Percentiles rank a stretch among this genome's conserved stretches.
Conservation (phyloP, 1,284 basidiomycete species). For the Anthracocystis setariae region DNA sequence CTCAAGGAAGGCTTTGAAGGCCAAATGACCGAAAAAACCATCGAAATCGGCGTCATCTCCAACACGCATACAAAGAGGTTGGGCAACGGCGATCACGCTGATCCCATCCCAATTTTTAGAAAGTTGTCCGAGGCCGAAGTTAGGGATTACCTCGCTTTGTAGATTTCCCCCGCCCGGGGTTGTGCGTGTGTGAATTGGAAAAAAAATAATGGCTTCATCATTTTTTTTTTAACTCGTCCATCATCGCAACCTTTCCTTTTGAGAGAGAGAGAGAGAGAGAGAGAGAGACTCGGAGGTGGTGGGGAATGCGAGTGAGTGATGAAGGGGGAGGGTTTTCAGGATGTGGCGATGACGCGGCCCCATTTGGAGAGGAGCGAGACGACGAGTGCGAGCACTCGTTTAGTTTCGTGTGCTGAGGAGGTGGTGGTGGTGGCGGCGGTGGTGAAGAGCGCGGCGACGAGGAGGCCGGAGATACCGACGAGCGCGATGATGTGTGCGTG, state of each 20-base stretch:
- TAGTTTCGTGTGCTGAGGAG: conserved; percentile 17
- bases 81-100: conserved; percentile 40
- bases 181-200: no score
- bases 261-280: no score
- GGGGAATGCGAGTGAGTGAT: not conserved
- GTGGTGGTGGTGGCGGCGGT: conserved; percentile 8
- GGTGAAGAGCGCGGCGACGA: conserved; percentile 33
- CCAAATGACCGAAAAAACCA: conserved; percentile 99
- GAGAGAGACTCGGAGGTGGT: no score
- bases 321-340: not conserved
- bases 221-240: no score
- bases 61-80: conserved; percentile 66
- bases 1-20: conserved; percentile 99
- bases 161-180: no score
- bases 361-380: conserved; percentile 31
- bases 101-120: conserved; percentile 56
- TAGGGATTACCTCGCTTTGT: conserved; percentile 57
- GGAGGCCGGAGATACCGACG: conserved; percentile 36
- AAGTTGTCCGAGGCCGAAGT: conserved; percentile 61
- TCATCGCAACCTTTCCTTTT: no score
- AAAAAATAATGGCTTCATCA: no score
- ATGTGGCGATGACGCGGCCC: conserved; percentile 9
- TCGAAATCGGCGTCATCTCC: conserved; percentile 91
- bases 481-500: conserved; percentile 27
- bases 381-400: conserved; percentile 23